These are phyloP conservation scores for Batkoa obscura DNA, from an alignment of 371 early-diverging fungal species.

Conservation along the genomic window DNA sequence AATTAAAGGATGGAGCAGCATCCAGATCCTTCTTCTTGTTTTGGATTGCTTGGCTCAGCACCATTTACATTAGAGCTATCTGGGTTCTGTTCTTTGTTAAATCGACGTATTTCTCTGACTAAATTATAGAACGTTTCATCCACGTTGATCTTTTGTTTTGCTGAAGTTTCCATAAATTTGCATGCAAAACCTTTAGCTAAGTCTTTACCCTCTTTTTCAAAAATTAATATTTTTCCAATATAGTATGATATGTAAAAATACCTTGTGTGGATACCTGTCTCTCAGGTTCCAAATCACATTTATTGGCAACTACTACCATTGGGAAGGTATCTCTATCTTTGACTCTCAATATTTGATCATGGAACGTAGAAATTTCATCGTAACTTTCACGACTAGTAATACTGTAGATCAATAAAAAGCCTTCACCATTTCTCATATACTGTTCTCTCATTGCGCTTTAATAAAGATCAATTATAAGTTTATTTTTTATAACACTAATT, in stretches of 20 bases:
- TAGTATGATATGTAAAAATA: conserved; percentile 6
- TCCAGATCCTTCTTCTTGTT: too few relatives aligned
- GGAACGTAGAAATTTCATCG: conserved; percentile 56
- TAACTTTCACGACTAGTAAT: conserved; percentile 56
- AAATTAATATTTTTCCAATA: neutral
- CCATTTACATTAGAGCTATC: neutral
- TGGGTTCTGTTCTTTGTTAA: conserved; percentile 28
- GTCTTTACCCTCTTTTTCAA: conserved; percentile 52
- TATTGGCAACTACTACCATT: conserved; percentile 84
- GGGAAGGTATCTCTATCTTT: conserved; percentile 70
- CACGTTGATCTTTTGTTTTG: conserved; percentile 75
- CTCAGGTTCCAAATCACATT: conserved; percentile 71
- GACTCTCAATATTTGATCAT: conserved; percentile 57
- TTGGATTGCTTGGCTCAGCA: too few relatives aligned
- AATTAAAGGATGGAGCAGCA: too few relatives aligned
- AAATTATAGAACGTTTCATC: conserved; percentile 79
- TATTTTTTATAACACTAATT: neutral
- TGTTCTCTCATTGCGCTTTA: conserved; percentile 10
- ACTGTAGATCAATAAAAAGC: conserved; percentile 63
- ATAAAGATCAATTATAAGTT: neutral
- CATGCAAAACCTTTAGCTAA: conserved; percentile 59
- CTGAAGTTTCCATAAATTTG: conserved; percentile 80
- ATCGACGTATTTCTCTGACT: conserved; percentile 64
- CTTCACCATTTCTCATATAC: conserved; percentile 77
- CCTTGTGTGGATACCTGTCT: conserved; percentile 49